Evolutionary conservation across 2,329 filamentous ascomycete species (phyloP).

Genomic region (Graphium sp.): DNA sequence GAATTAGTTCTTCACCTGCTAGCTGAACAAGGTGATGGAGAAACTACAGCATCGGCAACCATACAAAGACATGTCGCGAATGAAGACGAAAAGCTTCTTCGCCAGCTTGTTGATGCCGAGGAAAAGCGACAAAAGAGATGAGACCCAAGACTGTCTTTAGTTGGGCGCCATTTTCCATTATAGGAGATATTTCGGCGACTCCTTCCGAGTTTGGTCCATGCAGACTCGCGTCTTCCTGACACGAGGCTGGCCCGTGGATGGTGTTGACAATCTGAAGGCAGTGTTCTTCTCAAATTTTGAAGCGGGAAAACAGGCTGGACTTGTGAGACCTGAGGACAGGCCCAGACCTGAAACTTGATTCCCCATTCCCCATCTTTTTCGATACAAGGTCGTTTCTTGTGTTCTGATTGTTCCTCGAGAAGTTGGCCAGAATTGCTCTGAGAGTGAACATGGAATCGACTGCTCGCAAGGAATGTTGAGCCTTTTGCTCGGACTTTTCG

Average conservation of each 20-base stretch:
- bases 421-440: conserved; percentile 19
- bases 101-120: conserved; percentile 28
- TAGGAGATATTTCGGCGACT: not conserved
- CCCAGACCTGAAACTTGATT: conserved; percentile 5
- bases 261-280: not conserved
- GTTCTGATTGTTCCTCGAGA: conserved; percentile 10
- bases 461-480: conserved; percentile 16
- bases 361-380: conserved; percentile 4
- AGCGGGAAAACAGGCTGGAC: conserved; percentile 22
- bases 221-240: no score
- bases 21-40: conserved; percentile 9
- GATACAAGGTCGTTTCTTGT: conserved; percentile 10
- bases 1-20: conserved; percentile 36
- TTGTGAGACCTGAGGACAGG: conserved; percentile 16
- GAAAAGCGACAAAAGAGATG: conserved; percentile 4
- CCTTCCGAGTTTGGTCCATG: not conserved
- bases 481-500: conserved; percentile 8
- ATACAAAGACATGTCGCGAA: conserved; percentile 26
- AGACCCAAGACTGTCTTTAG: not conserved
- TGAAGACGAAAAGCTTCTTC: conserved; percentile 30
- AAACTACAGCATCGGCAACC: conserved; percentile 16
- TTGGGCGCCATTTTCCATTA: not conserved
- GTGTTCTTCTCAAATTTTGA: conserved; percentile 18
- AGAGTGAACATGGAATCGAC: conserved; percentile 32
- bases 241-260: no score